Conservation (phyloP, 83 land plant species). For the Thuja plicata region DNA sequence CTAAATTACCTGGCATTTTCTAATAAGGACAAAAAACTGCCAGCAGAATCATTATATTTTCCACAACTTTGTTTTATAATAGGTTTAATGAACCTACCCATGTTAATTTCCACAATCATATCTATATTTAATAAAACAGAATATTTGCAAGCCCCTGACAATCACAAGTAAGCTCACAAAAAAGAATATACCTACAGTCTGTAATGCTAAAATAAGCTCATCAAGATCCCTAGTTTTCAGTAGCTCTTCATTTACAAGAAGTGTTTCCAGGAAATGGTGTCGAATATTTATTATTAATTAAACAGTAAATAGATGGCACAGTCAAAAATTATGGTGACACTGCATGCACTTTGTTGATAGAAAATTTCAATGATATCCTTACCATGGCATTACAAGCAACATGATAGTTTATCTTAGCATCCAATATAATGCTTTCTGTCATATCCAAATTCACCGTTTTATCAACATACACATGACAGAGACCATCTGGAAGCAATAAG, state of each 20-base stretch:
- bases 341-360: background rate
- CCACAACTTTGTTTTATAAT: background rate
- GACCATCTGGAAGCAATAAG: slow-evolving; percentile 66
- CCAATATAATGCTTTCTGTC: slow-evolving; percentile 84
- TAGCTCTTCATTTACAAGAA: slow-evolving; percentile 85
- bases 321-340: background rate
- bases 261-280: slow-evolving; percentile 72
- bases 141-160: background rate
- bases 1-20: background rate
- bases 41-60: background rate
- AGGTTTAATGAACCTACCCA: background rate
- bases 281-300: background rate
- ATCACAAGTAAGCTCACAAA: background rate
- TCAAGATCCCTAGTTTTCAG: slow-evolving; percentile 49
- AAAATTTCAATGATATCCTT: slow-evolving; percentile 9
- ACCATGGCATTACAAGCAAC: slow-evolving; percentile 99
- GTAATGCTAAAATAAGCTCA: slow-evolving; percentile 61
- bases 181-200: slow-evolving; percentile 50
- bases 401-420: slow-evolving; percentile 95
- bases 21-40: background rate
- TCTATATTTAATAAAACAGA: background rate
- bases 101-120: background rate
- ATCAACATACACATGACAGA: slow-evolving; percentile 97
- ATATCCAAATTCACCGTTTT: slow-evolving; percentile 82
- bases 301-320: background rate